phyloP scores from a whole-genome alignment of 2,329 filamentous ascomycete species.

The Herpomyces periplanetae region DNA sequence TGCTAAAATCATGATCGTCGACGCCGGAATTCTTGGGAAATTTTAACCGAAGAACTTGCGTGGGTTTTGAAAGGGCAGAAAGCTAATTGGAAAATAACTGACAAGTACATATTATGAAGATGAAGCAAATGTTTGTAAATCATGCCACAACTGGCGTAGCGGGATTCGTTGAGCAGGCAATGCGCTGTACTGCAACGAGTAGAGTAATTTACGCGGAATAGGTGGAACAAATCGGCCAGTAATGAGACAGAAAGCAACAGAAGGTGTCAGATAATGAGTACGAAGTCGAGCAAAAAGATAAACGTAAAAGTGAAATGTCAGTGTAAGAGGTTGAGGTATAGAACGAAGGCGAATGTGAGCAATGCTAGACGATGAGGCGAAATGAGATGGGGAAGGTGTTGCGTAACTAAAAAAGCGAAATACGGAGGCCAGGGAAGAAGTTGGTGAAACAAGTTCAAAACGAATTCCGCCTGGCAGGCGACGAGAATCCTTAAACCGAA shows the following conservation, averaged over 20 bases:
- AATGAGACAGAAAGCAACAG: conserved; percentile 49
- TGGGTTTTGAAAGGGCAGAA: too few species aligned
- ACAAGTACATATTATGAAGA: too few species aligned
- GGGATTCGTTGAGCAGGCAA: conserved; percentile 41
- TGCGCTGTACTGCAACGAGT: conserved; percentile 93
- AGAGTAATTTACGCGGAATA: conserved; percentile 70
- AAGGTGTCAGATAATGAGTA: conserved; percentile 70
- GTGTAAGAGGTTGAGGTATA: conserved; percentile 51
- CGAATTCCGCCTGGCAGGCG: conserved; percentile 55
- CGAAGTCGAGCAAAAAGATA: conserved; percentile 66
- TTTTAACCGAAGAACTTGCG: too few species aligned
- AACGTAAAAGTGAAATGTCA: conserved; percentile 91
- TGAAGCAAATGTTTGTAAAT: too few species aligned
- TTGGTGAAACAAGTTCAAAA: conserved; percentile 51
- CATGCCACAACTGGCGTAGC: conserved; percentile 66
- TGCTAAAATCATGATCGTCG: too few species aligned
- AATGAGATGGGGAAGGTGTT: background rate
- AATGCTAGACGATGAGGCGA: conserved; percentile 3
- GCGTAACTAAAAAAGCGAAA: conserved; percentile 7
- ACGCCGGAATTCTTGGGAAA: too few species aligned
- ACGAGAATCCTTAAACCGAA: conserved; percentile 63
- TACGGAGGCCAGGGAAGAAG: conserved; percentile 7
- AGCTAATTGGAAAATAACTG: too few species aligned
- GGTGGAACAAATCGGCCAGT: conserved; percentile 79
- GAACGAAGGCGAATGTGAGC: conserved; percentile 14